These are phyloP conservation scores for Tuber umbilicatum DNA, from an alignment of 495 filamentous ascomycete species.

Conservation along the genomic window DNA sequence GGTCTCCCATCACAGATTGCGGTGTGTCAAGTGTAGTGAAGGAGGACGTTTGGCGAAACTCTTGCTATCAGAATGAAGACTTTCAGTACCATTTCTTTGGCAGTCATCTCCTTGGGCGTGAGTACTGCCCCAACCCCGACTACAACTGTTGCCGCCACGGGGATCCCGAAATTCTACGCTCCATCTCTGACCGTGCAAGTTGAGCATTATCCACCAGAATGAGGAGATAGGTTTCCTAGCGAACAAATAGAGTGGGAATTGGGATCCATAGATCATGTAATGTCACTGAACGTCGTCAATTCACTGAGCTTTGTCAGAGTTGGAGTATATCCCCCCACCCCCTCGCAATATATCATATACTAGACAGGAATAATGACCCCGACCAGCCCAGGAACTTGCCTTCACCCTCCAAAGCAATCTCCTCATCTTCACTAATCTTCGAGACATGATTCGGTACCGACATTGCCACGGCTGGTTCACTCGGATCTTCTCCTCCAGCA, in stretches of 20 bases:
- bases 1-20: not conserved
- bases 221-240: not conserved
- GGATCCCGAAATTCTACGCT: not conserved
- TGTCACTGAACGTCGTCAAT: slow-evolving; percentile 48
- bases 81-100: not conserved
- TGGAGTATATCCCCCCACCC: slow-evolving; percentile 46
- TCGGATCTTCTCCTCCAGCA: slow-evolving; percentile 48
- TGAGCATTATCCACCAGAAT: not conserved
- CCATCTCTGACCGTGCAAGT: not conserved
- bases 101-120: not conserved
- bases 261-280: slow-evolving; percentile 55
- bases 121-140: not conserved
- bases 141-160: not conserved
- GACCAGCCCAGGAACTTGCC: slow-evolving; percentile 18
- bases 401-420: slow-evolving; percentile 12
- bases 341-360: slow-evolving; percentile 44
- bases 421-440: slow-evolving; percentile 41
- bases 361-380: not conserved
- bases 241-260: slow-evolving; percentile 12
- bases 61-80: not conserved
- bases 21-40: not conserved
- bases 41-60: not conserved
- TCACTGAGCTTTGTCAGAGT: slow-evolving; percentile 49
- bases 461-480: slow-evolving; percentile 50
- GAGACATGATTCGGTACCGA: slow-evolving; percentile 53